Evolutionary conservation across 805 yeast species (phyloP).

Genomic region (Ogataea polymorpha): DNA sequence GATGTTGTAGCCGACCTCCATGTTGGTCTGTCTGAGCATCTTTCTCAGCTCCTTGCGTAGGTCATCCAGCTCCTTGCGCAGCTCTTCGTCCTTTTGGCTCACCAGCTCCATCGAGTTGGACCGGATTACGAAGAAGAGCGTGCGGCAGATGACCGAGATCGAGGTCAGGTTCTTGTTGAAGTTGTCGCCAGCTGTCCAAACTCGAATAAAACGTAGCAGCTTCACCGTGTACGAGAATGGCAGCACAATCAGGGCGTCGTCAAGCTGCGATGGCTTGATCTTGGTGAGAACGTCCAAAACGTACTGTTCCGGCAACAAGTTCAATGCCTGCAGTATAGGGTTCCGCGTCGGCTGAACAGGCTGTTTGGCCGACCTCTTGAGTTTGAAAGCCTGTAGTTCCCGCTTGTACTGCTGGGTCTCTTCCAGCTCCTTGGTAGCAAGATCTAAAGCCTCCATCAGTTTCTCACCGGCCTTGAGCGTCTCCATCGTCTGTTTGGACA

Average conservation of each 20-base stretch:
- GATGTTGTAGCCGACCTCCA: constrained; percentile 76
- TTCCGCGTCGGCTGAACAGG: constrained; percentile 64
- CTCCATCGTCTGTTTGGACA: constrained; percentile 80
- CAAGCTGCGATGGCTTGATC: constrained; percentile 81
- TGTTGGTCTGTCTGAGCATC: constrained; percentile 48
- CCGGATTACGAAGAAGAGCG: constrained; percentile 70
- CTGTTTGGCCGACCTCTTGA: constrained; percentile 42
- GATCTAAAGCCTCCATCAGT: constrained; percentile 85
- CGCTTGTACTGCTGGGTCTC: constrained; percentile 48
- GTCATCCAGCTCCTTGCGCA: constrained; percentile 61
- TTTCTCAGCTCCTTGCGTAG: constrained; percentile 62
- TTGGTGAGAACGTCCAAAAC: constrained; percentile 68
- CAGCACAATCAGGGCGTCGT: constrained; percentile 86
- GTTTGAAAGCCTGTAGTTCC: constrained; percentile 36
- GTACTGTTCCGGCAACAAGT: constrained; percentile 69
- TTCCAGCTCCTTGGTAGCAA: constrained; percentile 70
- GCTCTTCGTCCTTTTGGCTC: constrained; percentile 56
- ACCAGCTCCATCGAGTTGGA: constrained; percentile 78
- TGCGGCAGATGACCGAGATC: constrained; percentile 65
- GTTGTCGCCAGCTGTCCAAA: constrained; percentile 58
- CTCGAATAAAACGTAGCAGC: constrained; percentile 67
- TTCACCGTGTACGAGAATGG: constrained; percentile 82
- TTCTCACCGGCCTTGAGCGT: constrained; percentile 93
- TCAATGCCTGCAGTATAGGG: constrained; percentile 71
- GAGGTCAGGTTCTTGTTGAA: constrained; percentile 44